These are phyloP conservation scores for Lichtheimia corymbifera DNA, from an alignment of 371 early-diverging fungal species.

Conservation along the genomic window DNA sequence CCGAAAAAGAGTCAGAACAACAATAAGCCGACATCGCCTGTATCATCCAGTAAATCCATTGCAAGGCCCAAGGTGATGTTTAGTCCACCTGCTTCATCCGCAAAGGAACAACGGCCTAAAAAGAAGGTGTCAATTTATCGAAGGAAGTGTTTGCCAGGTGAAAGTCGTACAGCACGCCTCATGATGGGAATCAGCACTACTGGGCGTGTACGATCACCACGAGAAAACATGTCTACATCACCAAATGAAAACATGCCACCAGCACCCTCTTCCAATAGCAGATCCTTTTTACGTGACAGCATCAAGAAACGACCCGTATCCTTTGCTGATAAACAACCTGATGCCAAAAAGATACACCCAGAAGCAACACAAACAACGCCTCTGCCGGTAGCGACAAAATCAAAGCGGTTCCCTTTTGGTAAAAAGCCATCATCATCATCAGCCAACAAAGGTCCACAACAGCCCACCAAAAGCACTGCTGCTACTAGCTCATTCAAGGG, in stretches of 20 bases:
- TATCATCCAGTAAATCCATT: neutral
- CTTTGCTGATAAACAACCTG: constrained; percentile 7
- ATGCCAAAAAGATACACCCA: constrained; percentile 11
- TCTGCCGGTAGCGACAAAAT: constrained; percentile 12
- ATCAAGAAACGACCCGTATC: constrained; percentile 30
- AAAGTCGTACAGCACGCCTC: constrained; percentile 41
- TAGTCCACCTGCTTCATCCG: neutral
- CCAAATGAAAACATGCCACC: constrained; percentile 3
- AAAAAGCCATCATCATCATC: constrained; percentile 27
- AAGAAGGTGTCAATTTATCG: constrained; percentile 27
- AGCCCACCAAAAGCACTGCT: neutral
- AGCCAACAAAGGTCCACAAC: neutral
- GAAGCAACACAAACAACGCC: constrained; percentile 18
- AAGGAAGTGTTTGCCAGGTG: constrained; percentile 35
- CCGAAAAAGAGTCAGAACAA: too few species aligned
- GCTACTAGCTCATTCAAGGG: constrained; percentile 20
- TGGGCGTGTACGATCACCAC: constrained; percentile 24
- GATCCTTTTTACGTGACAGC: neutral
- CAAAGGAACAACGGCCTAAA: constrained; percentile 27
- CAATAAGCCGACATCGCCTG: neutral
- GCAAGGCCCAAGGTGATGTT: constrained; percentile 16
- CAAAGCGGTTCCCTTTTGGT: constrained; percentile 12
- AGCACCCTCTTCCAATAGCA: neutral
- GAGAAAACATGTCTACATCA: neutral
- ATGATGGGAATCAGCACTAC: constrained; percentile 48